A percentile compares a stretch with the other conserved stretches of the same genome.
phyloP scores from a whole-genome alignment of 306 rosid species.

The Cicer yamashitae region DNA sequence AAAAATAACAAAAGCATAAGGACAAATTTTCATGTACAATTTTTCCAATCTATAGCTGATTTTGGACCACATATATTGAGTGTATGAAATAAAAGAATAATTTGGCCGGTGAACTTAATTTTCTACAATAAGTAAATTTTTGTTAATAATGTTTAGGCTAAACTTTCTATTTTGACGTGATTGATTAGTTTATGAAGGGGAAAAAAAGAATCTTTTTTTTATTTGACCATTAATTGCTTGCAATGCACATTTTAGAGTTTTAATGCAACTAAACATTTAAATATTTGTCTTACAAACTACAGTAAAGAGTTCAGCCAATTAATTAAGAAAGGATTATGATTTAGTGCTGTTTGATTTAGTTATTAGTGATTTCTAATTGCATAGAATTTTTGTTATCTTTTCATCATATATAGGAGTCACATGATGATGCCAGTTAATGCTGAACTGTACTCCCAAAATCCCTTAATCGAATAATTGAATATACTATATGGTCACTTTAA shows the following conservation, averaged over 20 bases:
- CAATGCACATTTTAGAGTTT: conserved; percentile 12
- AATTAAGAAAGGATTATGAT: conserved; percentile 2
- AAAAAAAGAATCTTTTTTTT: conserved; percentile 28
- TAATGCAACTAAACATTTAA: conserved; percentile 28
- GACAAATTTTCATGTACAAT: conserved; percentile 24
- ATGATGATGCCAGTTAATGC: conserved; percentile 33
- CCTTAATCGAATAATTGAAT: conserved; percentile 27
- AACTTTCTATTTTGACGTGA: neutral
- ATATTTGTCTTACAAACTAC: neutral
- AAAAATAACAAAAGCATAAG: conserved; percentile 31
- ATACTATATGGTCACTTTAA: neutral
- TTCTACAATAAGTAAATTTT: neutral
- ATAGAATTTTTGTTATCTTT: neutral
- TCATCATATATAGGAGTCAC: conserved; percentile 33
- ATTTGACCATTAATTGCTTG: conserved; percentile 32
- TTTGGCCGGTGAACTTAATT: conserved; percentile 36
- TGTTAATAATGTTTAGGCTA: conserved; percentile 34
- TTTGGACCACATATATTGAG: conserved; percentile 46
- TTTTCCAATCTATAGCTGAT: conserved; percentile 17
- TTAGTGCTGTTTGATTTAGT: neutral
- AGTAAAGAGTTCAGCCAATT: neutral
- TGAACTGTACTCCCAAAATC: conserved; percentile 22
- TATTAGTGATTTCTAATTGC: neutral
- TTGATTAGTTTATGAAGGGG: conserved; percentile 21
- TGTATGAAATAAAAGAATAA: conserved; percentile 40